phyloP scores from a whole-genome alignment of 768 basidiomycete species.

The Boletellus ananiceps region DNA sequence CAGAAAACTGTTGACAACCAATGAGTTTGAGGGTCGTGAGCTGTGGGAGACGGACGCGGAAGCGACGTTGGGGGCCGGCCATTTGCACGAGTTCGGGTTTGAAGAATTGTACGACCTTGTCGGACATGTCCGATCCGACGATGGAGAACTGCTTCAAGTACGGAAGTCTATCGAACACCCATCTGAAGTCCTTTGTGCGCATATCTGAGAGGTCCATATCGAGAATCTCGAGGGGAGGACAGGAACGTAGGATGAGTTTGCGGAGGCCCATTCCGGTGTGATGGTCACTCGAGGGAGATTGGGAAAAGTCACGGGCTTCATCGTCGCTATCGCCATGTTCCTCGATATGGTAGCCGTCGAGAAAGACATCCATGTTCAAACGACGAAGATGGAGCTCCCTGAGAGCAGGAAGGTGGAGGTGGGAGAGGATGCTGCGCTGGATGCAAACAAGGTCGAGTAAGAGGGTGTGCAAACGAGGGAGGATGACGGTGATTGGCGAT shows the following conservation, averaged over 20 bases:
- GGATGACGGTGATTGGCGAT: constrained; percentile 40
- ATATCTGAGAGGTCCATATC: constrained; percentile 82
- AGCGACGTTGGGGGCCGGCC: constrained; percentile 4
- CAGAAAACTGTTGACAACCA: constrained; percentile 61
- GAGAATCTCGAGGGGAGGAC: constrained; percentile 59
- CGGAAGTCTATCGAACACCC: constrained; percentile 55
- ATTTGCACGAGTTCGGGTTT: constrained; percentile 33
- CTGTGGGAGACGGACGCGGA: constrained; percentile 49
- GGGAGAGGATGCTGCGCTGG: constrained; percentile 61
- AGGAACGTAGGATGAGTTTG: constrained; percentile 52
- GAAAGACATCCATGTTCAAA: constrained; percentile 56
- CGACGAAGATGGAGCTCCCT: constrained; percentile 58
- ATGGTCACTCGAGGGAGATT: constrained; percentile 71
- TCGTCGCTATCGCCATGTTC: constrained; percentile 74
- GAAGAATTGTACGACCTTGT: constrained; percentile 61
- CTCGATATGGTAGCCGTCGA: constrained; percentile 28
- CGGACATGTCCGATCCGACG: constrained; percentile 77
- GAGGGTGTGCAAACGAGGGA: constrained; percentile 58
- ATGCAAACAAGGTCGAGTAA: constrained; percentile 56
- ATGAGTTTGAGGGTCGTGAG: constrained; percentile 49
- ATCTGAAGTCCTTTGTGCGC: constrained; percentile 77
- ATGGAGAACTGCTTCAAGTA: constrained; percentile 63
- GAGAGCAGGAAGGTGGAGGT: constrained; percentile 57
- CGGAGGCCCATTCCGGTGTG: constrained; percentile 80
- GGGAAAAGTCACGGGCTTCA: constrained; percentile 68